Conservation (phyloP, 768 basidiomycete genomes). For the Calocybe cyanea region DNA sequence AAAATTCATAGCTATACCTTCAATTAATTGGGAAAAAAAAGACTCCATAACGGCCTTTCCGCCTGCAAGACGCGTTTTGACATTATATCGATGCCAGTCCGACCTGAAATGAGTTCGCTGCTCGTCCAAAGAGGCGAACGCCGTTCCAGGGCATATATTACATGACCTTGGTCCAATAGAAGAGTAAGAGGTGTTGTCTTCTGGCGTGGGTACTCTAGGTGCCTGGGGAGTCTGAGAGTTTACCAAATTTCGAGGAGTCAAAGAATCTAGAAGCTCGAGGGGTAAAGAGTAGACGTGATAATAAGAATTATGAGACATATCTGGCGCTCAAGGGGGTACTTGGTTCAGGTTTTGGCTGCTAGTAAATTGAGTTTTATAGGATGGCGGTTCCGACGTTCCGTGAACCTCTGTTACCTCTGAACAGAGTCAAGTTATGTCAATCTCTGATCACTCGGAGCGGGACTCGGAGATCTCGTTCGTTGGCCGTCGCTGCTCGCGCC, state of each 20-base stretch:
- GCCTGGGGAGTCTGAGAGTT: conserved; percentile 29
- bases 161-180: conserved; percentile 53
- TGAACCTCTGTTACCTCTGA: too few species aligned
- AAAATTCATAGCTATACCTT: conserved; percentile 49
- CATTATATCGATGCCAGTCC: conserved; percentile 99
- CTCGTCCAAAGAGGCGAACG: conserved; percentile 72
- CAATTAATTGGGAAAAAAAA: conserved; percentile 74
- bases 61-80: conserved; percentile 72
- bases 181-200: conserved; percentile 24
- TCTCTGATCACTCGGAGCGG: conserved; percentile 9
- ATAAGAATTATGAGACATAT: conserved; percentile 29
- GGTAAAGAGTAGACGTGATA: conserved; percentile 76
- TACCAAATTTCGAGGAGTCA: conserved; percentile 64
- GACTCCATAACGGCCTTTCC: conserved; percentile 61
- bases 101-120: conserved; percentile 86
- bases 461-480: conserved; percentile 11
- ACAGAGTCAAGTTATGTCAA: conserved; percentile 6
- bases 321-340: neutral
- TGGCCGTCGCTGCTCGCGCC: neutral
- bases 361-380: neutral
- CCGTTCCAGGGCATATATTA: conserved; percentile 65
- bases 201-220: conserved; percentile 31
- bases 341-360: neutral
- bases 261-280: conserved; percentile 57
- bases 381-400: conserved; percentile 1